A percentile compares a stretch with the other conserved stretches of the same genome.
These are phyloP conservation scores for Xylariaceae sp. DNA, from an alignment of 2,329 filamentous ascomycete genomes.

Conservation along the genomic window DNA sequence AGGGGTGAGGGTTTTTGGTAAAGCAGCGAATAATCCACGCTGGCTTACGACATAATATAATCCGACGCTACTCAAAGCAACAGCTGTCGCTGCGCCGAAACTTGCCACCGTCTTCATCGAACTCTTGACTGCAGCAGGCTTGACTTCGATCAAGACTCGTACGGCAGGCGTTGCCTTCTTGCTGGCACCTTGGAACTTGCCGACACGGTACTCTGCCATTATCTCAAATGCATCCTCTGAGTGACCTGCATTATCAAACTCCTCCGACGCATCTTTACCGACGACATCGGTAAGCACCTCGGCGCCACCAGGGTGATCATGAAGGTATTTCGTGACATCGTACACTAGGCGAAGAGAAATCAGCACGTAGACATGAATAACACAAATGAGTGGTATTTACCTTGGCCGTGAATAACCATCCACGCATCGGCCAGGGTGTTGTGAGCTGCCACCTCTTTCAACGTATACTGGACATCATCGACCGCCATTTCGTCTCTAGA, in stretches of 20 bases:
- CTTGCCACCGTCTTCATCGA: slow-evolving; percentile 11
- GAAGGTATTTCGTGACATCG: slow-evolving; percentile 62
- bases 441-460: slow-evolving; percentile 57
- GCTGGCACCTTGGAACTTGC: slow-evolving; percentile 45
- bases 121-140: not conserved
- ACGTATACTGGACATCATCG: slow-evolving; percentile 40
- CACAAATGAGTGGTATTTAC: slow-evolving; percentile 39
- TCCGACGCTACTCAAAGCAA: slow-evolving; percentile 16
- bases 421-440: slow-evolving; percentile 56
- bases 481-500: slow-evolving; percentile 22
- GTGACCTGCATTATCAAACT: slow-evolving; percentile 85
- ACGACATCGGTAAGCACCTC: slow-evolving; percentile 80
- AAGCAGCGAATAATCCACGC: slow-evolving; percentile 3
- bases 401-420: slow-evolving; percentile 63
- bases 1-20: not conserved
- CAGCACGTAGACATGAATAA: not conserved
- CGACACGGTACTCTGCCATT: slow-evolving; percentile 48
- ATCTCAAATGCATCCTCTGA: slow-evolving; percentile 65
- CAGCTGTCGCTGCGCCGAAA: slow-evolving; percentile 12
- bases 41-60: slow-evolving; percentile 14
- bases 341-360: slow-evolving; percentile 54
- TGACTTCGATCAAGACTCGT: slow-evolving; percentile 27
- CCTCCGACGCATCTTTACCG: slow-evolving; percentile 79
- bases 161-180: slow-evolving; percentile 34
- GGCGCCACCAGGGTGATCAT: slow-evolving; percentile 74